Base-by-base conservation (phyloP, 208 protist species). In the Wallacemonas sp. region DNA sequence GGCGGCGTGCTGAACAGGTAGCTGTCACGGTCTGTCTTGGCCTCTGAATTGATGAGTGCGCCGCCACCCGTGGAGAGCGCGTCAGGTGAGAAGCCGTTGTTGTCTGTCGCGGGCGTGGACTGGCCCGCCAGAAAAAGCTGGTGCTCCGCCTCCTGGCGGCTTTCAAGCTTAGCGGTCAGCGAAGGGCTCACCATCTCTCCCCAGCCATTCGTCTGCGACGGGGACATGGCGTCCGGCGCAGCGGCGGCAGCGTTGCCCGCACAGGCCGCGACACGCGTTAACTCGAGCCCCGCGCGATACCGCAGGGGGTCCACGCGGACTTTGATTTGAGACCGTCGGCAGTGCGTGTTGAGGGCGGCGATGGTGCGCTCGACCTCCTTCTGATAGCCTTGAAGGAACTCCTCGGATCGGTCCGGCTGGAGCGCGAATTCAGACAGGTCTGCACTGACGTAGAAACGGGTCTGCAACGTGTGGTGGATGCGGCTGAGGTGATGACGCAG, bases 401-500 rank as follows among this genome's bases (percentile, higher is more conserved):
- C 81, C 34, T 76, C 81, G 13, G 76, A 64, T 39, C 65, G 68
- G 50, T 91, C 73, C 0, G 81, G 72, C 52, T 89, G 78, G 41
- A 95, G 73, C 13, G 77, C 81, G 24, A 91, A 83, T 59, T 95
- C 81, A 1, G 79, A 68, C 8, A 75, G 44, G 30, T 95, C 83
- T 2, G 77, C 39, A 4, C 71, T 58, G 10, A 92, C 79, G 37
- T 79, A 80, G 76, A 88, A 91, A 26, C 58, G 61, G 36, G 78
- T 91, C 69, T 92, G 79, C 44, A 95, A 66, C 5, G 76, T 84
- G 71, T 92, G 80, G 55, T 92, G 82, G 22, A 95, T 76, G 21
- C 76, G 77, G 48, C 74, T 79, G 22, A 78, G 63, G 67, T 95
- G 89, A 44, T 86, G 70, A 21, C 66, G 72, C 27, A 92, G 71